Evolutionary conservation across 1,139 yeast genomes (phyloP), one percentile per base, ranked within the genome.

Genomic region (Saccharomyces hybrid): DNA sequence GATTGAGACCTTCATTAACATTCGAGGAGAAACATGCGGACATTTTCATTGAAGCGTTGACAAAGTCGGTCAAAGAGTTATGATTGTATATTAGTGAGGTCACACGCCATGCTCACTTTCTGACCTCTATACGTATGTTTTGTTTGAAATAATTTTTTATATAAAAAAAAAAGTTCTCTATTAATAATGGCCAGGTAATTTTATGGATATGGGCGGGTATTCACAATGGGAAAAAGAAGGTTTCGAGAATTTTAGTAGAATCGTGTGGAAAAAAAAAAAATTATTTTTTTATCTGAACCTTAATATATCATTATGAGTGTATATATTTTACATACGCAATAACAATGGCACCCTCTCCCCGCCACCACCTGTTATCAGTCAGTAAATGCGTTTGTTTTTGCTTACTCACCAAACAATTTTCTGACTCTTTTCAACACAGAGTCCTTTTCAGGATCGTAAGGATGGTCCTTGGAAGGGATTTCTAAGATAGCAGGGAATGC

Each of bases 381-480:
- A 21, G 46, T 47, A 26, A 38, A 51, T 42, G 32, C 42, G 42
- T 16, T 38, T 32, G 47, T 29, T 49, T 34, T 38, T 11, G 44
- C 44, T 65, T 77, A 89, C 74, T 91, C 98, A 49, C 98, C 98
- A 75, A 91, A 91, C 62, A 93, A 76, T 70, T 96, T 83, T 76
- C 96, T 86, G 32, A 93, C 99, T 71, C 95, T 86, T 75, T 95
- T 85, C 74, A 93, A 79, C 54, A 93, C 90, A 24, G 96, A 86
- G 73, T 93, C 99, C 82, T 91, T 95, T 71, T 91, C 98, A 26
- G 99, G 99, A 71, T 93, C 82, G 71, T 93, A 93, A 24, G 99
- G 99, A 71, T 93, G 98, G 69, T 93, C 99, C 75, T 93, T 93
- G 16, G 98, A 88, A 44, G 99, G 99, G 63, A 93, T 93, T 73